These are phyloP conservation scores for Ogataea chonburiensis DNA, from an alignment of 805 yeast genomes.

Conservation along the genomic window DNA sequence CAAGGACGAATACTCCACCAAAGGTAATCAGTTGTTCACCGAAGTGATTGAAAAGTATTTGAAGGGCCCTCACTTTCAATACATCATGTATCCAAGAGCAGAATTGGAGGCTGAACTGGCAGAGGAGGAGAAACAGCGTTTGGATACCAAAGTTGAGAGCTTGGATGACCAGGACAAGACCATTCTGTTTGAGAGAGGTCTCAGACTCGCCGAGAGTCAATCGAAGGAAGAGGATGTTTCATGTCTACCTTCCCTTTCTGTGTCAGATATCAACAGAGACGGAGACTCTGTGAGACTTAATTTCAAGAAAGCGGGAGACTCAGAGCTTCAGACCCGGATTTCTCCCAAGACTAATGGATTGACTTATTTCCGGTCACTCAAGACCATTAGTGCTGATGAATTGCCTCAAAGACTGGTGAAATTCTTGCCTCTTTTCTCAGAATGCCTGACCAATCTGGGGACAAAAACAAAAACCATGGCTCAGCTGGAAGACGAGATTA, in stretches of 20 bases:
- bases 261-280: slow-evolving; percentile 66
- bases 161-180: slow-evolving; percentile 58
- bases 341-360: slow-evolving; percentile 68
- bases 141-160: slow-evolving; percentile 41
- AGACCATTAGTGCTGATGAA: slow-evolving; percentile 46
- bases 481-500: slow-evolving; percentile 81
- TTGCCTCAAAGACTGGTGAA: slow-evolving; percentile 64
- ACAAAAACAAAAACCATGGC: slow-evolving; percentile 69
- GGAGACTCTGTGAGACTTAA: slow-evolving; percentile 44
- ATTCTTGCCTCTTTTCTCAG: slow-evolving; percentile 73
- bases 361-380: slow-evolving; percentile 69
- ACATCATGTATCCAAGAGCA: slow-evolving; percentile 71
- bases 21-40: slow-evolving; percentile 59
- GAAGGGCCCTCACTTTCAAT: slow-evolving; percentile 59
- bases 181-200: slow-evolving; percentile 58
- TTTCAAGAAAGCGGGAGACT: slow-evolving; percentile 21
- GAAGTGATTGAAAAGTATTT: slow-evolving; percentile 54
- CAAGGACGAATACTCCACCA: slow-evolving; percentile 52
- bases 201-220: slow-evolving; percentile 60
- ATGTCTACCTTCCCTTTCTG: slow-evolving; percentile 73
- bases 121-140: slow-evolving; percentile 55
- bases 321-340: slow-evolving; percentile 29
- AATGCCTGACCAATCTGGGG: slow-evolving; percentile 85
- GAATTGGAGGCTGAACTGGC: slow-evolving; percentile 50
- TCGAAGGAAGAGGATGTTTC: slow-evolving; percentile 68